phyloP scores from a whole-genome alignment of 164 flowering plant genomes.

The Vitis amurensis region DNA sequence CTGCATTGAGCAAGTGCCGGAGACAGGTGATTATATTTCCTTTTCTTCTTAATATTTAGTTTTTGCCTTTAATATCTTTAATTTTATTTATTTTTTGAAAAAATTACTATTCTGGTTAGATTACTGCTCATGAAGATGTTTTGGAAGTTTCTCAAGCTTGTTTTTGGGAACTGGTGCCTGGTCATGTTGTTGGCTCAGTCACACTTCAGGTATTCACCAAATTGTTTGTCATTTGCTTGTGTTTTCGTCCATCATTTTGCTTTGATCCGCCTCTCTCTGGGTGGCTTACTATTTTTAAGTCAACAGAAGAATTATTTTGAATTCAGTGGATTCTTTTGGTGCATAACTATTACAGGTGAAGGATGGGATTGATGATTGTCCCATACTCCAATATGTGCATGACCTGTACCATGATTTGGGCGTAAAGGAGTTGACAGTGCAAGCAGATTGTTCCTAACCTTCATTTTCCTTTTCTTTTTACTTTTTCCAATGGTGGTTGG shows the following conservation, averaged over 20 bases:
- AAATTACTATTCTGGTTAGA: slow-evolving; percentile 35
- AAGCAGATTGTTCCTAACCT: slow-evolving; percentile 41
- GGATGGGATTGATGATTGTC: slow-evolving; percentile 59
- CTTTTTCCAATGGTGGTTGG: background rate
- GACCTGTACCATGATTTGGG: slow-evolving; percentile 90
- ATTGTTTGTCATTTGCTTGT: background rate
- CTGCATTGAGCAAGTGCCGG: slow-evolving; percentile 82
- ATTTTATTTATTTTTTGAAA: background rate
- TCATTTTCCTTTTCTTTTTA: background rate
- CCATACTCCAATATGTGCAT: slow-evolving; percentile 66
- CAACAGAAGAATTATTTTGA: background rate
- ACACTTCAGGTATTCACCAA: slow-evolving; percentile 60
- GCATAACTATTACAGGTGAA: slow-evolving; percentile 55
- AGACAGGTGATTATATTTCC: slow-evolving; percentile 58
- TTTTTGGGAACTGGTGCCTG: slow-evolving; percentile 97
- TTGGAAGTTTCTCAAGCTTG: slow-evolving; percentile 75
- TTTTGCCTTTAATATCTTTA: background rate
- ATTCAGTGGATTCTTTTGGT: slow-evolving; percentile 4
- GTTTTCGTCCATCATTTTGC: background rate
- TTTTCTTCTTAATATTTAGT: background rate
- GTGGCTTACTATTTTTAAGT: background rate
- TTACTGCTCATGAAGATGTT: slow-evolving; percentile 70
- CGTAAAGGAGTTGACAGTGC: slow-evolving; percentile 78
- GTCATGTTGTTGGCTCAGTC: slow-evolving; percentile 79
- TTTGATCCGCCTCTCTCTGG: background rate